Evolutionary conservation across 768 basidiomycete genomes (phyloP).

Genomic region (Antrodiella citrinella): DNA sequence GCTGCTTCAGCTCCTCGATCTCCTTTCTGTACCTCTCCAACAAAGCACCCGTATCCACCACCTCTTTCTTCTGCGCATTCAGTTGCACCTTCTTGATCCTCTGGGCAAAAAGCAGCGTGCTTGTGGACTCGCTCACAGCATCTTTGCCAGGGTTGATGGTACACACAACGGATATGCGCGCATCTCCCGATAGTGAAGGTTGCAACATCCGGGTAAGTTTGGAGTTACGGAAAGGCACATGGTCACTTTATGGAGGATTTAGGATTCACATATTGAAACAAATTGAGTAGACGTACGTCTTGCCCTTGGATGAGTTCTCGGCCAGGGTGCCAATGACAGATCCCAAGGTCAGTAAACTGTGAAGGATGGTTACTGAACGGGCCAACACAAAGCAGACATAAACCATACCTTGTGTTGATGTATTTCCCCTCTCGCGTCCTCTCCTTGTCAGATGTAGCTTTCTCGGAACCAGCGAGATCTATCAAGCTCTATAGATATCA

Average conservation of each 20-base stretch:
- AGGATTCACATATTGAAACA: neutral
- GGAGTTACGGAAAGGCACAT: slow-evolving; percentile 92
- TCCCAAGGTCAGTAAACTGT: slow-evolving; percentile 83
- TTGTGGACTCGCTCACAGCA: slow-evolving; percentile 78
- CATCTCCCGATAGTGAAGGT: slow-evolving; percentile 91
- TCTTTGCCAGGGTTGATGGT: slow-evolving; percentile 82
- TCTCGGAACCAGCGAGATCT: slow-evolving; percentile 95
- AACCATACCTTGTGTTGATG: slow-evolving; percentile 76
- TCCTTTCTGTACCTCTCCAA: slow-evolving; percentile 93
- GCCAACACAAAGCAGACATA: neutral
- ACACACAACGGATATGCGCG: slow-evolving; percentile 92
- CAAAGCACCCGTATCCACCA: slow-evolving; percentile 87
- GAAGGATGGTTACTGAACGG: neutral
- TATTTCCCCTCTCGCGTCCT: slow-evolving; percentile 94
- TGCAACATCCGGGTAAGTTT: slow-evolving; percentile 93
- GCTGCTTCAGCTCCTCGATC: slow-evolving; percentile 79
- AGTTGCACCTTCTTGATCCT: slow-evolving; percentile 87
- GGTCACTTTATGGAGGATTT: slow-evolving; percentile 44
- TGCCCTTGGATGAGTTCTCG: slow-evolving; percentile 75
- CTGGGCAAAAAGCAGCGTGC: slow-evolving; percentile 86
- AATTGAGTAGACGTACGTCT: slow-evolving; percentile 28
- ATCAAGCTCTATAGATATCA: slow-evolving; percentile 61
- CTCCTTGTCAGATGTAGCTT: slow-evolving; percentile 92
- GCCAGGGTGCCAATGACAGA: slow-evolving; percentile 88
- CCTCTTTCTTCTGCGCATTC: slow-evolving; percentile 86